Base-by-base conservation (phyloP, 2,329 filamentous ascomycete genomes). In the Colletotrichum theobromicola region DNA sequence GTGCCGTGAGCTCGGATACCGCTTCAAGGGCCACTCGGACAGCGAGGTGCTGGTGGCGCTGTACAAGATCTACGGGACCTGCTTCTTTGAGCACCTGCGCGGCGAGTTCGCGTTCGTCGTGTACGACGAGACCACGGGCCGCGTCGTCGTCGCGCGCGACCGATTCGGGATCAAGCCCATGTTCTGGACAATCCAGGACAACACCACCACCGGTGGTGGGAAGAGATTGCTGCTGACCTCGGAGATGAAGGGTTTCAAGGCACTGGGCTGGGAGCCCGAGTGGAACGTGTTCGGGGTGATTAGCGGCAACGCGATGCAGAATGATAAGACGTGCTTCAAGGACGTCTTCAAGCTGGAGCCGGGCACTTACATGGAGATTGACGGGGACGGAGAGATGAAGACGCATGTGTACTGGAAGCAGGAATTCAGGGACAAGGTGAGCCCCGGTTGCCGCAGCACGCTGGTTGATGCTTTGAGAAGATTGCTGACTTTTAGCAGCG, bases 141-240 rank as follows among this genome's bases (percentile, higher is more conserved):
- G 83, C 0, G 81, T 90, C 53, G 79, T 91, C 46, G 88, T 86
- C 0, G 88, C 83, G 2, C 80, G 89, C 21, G 90, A 92, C 78
- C 85, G 89, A 1, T 91, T 87, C 78, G 90, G 90, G 5, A 88
- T 91, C 77, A 91, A 91, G 79, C 89, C 89, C 4, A 82, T 91
- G 21, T 88, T 89, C 71, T 91, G 86, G 81, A 90, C 88, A 0
- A 16, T 69, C n/a, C 65, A 63, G 65, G 55, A 68, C n/a, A n/a
- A 66, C 1, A 61, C 53, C 16, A 73, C 85, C 2, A 76, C 83
- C 2, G 79, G n/a, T n/a, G n/a, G n/a, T n/a, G n/a, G 80, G 7
- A 82, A 80, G 7, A 80, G 82, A 70, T 70, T 91, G 5, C 79
- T 90, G 15, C 78, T 91, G 0, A 88, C 88, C 7, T 82, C 88